A percentile compares a stretch with the other conserved stretches of the same genome.
Conservation (phyloP, 345 rosid species). For the Gossypium australe region DNA sequence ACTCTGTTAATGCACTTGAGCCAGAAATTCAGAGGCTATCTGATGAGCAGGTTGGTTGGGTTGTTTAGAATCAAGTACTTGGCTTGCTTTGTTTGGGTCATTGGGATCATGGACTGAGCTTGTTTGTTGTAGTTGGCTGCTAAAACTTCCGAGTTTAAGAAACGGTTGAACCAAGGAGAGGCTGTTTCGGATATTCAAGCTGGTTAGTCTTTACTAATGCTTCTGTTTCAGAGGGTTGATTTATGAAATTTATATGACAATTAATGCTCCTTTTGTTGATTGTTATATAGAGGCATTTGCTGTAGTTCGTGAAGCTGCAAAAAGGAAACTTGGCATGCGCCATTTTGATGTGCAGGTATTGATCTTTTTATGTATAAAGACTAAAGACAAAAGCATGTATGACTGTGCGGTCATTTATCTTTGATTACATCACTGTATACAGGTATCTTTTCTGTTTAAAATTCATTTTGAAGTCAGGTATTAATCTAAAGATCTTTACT, state of each 20-base stretch:
- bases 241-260: neutral
- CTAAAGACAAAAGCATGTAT: neutral
- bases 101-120: conserved; percentile 5
- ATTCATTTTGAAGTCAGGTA: conserved; percentile 10
- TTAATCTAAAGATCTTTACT: conserved; percentile 17
- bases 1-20: conserved; percentile 62
- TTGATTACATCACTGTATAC: neutral
- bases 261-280: neutral
- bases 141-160: conserved; percentile 70
- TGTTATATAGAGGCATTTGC: conserved; percentile 68
- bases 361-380: conserved; percentile 27
- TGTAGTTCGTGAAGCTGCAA: conserved; percentile 95
- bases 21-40: conserved; percentile 46
- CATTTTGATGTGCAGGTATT: conserved; percentile 97
- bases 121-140: conserved; percentile 49
- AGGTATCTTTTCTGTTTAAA: neutral
- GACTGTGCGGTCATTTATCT: neutral
- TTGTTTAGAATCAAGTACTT: conserved; percentile 7
- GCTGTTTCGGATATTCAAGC: conserved; percentile 80
- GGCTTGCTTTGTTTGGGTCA: neutral
- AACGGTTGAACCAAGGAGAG: conserved; percentile 56
- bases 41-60: conserved; percentile 66
- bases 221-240: neutral
- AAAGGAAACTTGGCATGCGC: conserved; percentile 96
- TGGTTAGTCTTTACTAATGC: conserved; percentile 39